Evolutionary conservation across 768 basidiomycete species (phyloP).

Genomic region (Phanerochaete carnosa): DNA sequence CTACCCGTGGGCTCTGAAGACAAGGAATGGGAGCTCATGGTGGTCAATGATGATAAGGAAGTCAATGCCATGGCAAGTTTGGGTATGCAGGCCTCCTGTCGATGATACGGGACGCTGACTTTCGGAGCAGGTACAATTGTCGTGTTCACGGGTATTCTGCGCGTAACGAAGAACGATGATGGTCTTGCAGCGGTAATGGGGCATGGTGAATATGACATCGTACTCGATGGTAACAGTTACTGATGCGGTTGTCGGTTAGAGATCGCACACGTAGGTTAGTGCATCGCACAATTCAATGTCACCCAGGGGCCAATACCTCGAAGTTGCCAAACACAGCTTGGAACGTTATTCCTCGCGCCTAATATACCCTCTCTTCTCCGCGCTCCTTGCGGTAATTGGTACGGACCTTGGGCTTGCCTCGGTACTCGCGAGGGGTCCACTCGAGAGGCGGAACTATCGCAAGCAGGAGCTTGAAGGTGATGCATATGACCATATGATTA

Average conservation of each 20-base stretch:
- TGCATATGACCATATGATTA: neutral
- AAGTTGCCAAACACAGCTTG: conserved; percentile 57
- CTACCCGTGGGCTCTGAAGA: conserved; percentile 3
- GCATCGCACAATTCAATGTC: neutral
- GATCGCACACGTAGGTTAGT: conserved; percentile 72
- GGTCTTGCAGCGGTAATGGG: conserved; percentile 82
- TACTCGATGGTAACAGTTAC: neutral
- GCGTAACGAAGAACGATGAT: conserved; percentile 71
- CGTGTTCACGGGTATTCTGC: conserved; percentile 88
- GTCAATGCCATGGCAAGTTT: conserved; percentile 79
- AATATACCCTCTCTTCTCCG: conserved; percentile 37
- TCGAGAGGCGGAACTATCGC: conserved; percentile 82
- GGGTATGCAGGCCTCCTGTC: conserved; percentile 36
- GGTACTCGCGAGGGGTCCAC: conserved; percentile 44
- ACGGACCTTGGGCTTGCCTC: conserved; percentile 52
- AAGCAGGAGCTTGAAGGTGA: conserved; percentile 78
- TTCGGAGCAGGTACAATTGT: conserved; percentile 61
- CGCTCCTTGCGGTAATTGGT: conserved; percentile 48
- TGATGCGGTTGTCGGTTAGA: conserved; percentile 38
- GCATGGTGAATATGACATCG: conserved; percentile 54
- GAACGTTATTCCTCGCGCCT: conserved; percentile 41
- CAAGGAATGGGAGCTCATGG: conserved; percentile 66
- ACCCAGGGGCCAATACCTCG: conserved; percentile 10
- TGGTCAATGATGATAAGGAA: conserved; percentile 68
- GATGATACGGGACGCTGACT: neutral